Percentiles rank a stretch among this genome's conserved stretches.
These are phyloP conservation scores for Tolypocladium sp. DNA, from an alignment of 2,329 filamentous ascomycete genomes.

Conservation along the genomic window DNA sequence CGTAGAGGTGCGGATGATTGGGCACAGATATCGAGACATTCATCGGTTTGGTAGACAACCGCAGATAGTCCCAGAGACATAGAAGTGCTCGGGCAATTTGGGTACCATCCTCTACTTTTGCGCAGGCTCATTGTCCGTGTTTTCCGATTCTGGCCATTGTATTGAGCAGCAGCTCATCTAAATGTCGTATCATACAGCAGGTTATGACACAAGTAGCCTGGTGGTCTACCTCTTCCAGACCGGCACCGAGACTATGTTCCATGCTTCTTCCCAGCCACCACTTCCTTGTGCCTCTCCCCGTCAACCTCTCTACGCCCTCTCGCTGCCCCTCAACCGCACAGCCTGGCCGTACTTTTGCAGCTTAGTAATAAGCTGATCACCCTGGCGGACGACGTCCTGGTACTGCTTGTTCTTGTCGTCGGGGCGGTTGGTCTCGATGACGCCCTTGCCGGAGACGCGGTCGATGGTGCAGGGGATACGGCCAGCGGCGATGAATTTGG, in stretches of 20 bases:
- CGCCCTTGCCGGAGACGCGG: conserved; percentile 87
- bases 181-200: conserved; percentile 5
- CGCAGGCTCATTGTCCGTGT: neutral
- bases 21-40: neutral
- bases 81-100: neutral
- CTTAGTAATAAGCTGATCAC: conserved; percentile 96
- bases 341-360: conserved; percentile 98
- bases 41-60: neutral
- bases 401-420: conserved; percentile 99
- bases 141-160: neutral
- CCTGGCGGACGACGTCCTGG: conserved; percentile 93
- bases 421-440: conserved; percentile 95
- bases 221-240: neutral
- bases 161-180: neutral
- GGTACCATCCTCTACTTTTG: neutral
- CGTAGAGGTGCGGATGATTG: neutral
- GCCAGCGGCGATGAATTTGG: conserved; percentile 92
- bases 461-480: conserved; percentile 96
- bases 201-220: conserved; percentile 1
- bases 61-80: neutral
- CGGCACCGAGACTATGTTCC: neutral
- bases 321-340: conserved; percentile 86
- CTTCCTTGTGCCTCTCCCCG: neutral
- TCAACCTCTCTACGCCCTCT: conserved; percentile 57
- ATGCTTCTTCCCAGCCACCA: neutral